These are phyloP conservation scores for Hypoxylon fragiforme DNA, from an alignment of 495 filamentous ascomycete species.

Conservation along the genomic window DNA sequence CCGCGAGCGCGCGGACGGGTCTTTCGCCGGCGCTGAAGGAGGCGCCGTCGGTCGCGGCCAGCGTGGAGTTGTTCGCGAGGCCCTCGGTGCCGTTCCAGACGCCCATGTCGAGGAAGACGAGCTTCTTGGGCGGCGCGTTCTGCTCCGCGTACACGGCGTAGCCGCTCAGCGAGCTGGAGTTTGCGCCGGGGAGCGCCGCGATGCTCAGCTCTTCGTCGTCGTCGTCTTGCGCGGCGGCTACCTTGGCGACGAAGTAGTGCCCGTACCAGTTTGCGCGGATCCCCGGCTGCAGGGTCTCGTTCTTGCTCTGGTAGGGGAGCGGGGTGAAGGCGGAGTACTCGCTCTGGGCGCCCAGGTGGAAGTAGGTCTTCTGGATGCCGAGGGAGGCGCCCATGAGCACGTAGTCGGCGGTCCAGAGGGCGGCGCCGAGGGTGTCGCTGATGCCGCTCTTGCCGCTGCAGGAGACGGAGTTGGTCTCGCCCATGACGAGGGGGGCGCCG, in stretches of 20 bases:
- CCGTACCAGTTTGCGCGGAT: conserved; percentile 35
- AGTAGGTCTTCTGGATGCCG: conserved; percentile 40
- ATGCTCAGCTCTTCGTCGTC: conserved; percentile 5
- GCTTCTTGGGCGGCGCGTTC: conserved; percentile 11
- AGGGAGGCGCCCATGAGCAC: conserved; percentile 39
- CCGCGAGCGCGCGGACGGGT: conserved; percentile 13
- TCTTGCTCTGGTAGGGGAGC: conserved; percentile 20
- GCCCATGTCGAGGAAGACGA: conserved; percentile 38
- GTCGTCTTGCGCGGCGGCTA: neutral
- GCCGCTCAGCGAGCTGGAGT: conserved; percentile 33
- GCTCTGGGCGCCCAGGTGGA: conserved; percentile 44
- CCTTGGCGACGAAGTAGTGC: conserved; percentile 37
- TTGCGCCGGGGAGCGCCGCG: conserved; percentile 32
- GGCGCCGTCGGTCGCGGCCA: conserved; percentile 29
- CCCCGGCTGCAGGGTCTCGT: conserved; percentile 30
- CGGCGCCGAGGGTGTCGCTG: conserved; percentile 43
- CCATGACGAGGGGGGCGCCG: conserved; percentile 39
- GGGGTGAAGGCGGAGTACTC: conserved; percentile 39
- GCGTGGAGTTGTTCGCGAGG: conserved; percentile 34
- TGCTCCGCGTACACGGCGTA: conserved; percentile 26
- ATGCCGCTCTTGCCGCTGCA: conserved; percentile 40
- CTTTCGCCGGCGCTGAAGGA: conserved; percentile 27
- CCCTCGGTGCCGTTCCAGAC: conserved; percentile 39
- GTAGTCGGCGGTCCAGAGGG: conserved; percentile 45
- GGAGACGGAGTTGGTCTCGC: conserved; percentile 45